These are phyloP conservation scores for Pseudozyma pruni DNA, from an alignment of 1,284 basidiomycete genomes.

Conservation along the genomic window DNA sequence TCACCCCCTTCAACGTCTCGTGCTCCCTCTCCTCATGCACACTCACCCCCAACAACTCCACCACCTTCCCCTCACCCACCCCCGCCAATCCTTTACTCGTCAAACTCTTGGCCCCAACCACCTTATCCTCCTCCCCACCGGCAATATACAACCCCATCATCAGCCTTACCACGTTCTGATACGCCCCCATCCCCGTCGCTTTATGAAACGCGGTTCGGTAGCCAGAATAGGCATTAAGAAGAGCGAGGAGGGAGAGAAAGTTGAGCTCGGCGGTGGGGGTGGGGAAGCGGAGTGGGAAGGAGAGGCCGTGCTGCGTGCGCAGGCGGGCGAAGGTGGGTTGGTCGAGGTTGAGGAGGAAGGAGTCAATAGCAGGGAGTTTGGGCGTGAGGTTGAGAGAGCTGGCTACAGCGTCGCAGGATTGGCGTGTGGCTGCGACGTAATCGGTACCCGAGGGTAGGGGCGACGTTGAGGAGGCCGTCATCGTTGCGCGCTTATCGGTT, in stretches of 20 bases:
- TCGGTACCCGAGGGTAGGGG: constrained; percentile 14
- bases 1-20: constrained; percentile 76
- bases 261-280: constrained; percentile 53
- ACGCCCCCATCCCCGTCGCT: constrained; percentile 52
- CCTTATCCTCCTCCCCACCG: constrained; percentile 14
- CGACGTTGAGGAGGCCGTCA: constrained; percentile 1
- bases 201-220: constrained; percentile 58
- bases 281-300: constrained; percentile 57
- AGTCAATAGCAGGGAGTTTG: constrained; percentile 31
- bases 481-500: too few relatives aligned
- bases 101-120: constrained; percentile 19
- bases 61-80: constrained; percentile 39
- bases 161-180: constrained; percentile 56
- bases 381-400: constrained; percentile 15
- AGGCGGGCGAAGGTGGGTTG: constrained; percentile 20
- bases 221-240: constrained; percentile 61
- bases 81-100: constrained; percentile 36
- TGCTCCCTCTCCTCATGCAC: constrained; percentile 76
- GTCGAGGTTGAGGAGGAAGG: constrained; percentile 40
- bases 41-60: constrained; percentile 50
- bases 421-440: constrained; percentile 23
- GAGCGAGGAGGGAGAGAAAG: constrained; percentile 55
- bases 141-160: constrained; percentile 58
- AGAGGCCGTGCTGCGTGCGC: constrained; percentile 52
- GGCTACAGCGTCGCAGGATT: constrained; percentile 12